A percentile compares a stretch with the other conserved stretches of the same genome.
Conservation (phyloP, 208 protist species). For the Trypanosoma vivax region DNA sequence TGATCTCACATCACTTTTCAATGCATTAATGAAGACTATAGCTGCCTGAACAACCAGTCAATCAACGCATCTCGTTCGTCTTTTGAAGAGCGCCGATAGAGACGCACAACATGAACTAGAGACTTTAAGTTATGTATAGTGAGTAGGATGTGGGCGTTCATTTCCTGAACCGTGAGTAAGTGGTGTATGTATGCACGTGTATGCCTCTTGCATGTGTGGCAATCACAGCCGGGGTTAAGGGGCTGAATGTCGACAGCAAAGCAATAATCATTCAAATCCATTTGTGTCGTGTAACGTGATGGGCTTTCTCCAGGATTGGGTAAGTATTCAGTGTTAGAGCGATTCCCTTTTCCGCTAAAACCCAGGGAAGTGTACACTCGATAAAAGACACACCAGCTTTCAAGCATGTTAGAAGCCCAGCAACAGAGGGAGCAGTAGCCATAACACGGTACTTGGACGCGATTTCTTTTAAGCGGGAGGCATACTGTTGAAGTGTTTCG, state of each 20-base stretch:
- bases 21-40: conserved; percentile 15
- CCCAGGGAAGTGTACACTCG: conserved; percentile 67
- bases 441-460: conserved; percentile 17
- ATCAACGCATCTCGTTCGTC: conserved; percentile 23
- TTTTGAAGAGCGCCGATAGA: conserved; percentile 10
- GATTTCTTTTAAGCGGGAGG: conserved; percentile 24
- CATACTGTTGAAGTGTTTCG: conserved; percentile 31
- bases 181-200: conserved; percentile 81
- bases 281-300: conserved; percentile 19
- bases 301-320: background rate
- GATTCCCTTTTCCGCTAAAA: conserved; percentile 68
- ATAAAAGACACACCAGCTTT: conserved; percentile 39
- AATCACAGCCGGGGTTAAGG: conserved; percentile 42
- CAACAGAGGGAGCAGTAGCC: conserved; percentile 36
- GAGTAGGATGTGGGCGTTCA: conserved; percentile 82
- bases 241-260: conserved; percentile 62
- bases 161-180: conserved; percentile 84
- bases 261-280: conserved; percentile 69
- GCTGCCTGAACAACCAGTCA: conserved; percentile 19
- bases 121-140: conserved; percentile 70
- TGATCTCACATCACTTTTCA: background rate
- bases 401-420: conserved; percentile 39
- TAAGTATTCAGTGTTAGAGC: conserved; percentile 30
- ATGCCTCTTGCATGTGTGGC: conserved; percentile 76
- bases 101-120: conserved; percentile 33